Percentiles rank a stretch among this genome's conserved stretches.
Evolutionary conservation across 352 stramenopile genomes (phyloP).

Genomic region (Phytopythium kandeliae): DNA sequence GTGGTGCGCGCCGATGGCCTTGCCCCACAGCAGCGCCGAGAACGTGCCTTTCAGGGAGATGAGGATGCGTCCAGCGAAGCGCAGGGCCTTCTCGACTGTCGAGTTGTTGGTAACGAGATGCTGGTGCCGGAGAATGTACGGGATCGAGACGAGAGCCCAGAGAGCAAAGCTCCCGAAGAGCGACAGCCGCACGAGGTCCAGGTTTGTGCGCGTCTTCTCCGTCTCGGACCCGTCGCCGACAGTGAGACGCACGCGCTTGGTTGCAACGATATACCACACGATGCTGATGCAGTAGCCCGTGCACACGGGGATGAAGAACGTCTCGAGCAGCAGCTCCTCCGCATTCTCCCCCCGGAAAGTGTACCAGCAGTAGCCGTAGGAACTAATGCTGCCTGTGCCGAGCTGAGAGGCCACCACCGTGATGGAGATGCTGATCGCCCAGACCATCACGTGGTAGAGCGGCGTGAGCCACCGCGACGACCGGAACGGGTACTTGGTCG

Average conservation of each 20-base stretch:
- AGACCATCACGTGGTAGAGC: constrained; percentile 71
- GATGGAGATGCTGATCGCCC: constrained; percentile 39
- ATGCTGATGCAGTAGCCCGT: constrained; percentile 66
- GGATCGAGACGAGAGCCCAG: constrained; percentile 61
- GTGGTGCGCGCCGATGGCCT: constrained; percentile 50
- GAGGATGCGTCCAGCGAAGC: constrained; percentile 60
- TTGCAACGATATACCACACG: constrained; percentile 65
- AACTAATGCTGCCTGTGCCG: constrained; percentile 44
- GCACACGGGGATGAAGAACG: constrained; percentile 55
- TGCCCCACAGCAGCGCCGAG: constrained; percentile 62
- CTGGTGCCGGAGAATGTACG: constrained; percentile 61
- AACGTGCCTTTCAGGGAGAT: constrained; percentile 62
- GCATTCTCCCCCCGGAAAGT: constrained; percentile 29
- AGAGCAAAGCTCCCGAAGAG: constrained; percentile 67
- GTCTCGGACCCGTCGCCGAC: constrained; percentile 16
- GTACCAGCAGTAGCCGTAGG: constrained; percentile 85
- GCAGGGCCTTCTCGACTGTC: constrained; percentile 45
- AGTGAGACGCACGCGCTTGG: constrained; percentile 60
- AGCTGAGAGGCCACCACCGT: constrained; percentile 46
- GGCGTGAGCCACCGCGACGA: constrained; percentile 61
- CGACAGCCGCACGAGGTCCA: constrained; percentile 76
- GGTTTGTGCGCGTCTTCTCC: constrained; percentile 53
- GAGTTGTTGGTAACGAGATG: constrained; percentile 50
- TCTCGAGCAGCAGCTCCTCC: constrained; percentile 54
- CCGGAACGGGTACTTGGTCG: constrained; percentile 82